Evolutionary conservation across 2,329 filamentous ascomycete species (phyloP).

Genomic region (Hypomyces perniciosus): DNA sequence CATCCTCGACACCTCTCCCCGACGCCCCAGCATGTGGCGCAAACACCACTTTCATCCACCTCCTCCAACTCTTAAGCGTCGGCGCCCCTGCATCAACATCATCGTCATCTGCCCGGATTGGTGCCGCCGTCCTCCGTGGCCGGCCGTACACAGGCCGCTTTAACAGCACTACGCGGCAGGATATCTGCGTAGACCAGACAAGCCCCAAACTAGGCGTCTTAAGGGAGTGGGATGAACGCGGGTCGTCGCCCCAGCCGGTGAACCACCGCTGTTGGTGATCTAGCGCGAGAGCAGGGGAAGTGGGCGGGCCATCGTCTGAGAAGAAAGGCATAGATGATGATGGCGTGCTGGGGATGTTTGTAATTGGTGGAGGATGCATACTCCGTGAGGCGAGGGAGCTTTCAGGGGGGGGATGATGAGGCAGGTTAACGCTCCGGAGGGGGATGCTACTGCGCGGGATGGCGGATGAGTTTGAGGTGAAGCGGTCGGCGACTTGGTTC

Average conservation of each 20-base stretch:
- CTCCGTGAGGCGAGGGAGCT: constrained; percentile 46
- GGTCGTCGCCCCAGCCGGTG: constrained; percentile 84
- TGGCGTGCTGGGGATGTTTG: constrained; percentile 28
- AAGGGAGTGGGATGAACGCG: constrained; percentile 38
- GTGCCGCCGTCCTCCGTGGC: constrained; percentile 29
- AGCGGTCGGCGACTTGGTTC: constrained; percentile 92
- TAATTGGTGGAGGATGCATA: constrained; percentile 26
- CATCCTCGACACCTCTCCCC: constrained; percentile 42
- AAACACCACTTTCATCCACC: constrained; percentile 87
- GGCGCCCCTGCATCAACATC: constrained; percentile 36
- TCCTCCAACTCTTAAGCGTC: constrained; percentile 55
- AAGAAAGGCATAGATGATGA: constrained; percentile 33
- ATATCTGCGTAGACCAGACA: constrained; percentile 86
- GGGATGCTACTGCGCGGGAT: neutral
- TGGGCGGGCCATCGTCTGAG: constrained; percentile 25
- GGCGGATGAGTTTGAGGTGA: constrained; percentile 33
- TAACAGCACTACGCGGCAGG: constrained; percentile 73
- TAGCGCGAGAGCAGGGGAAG: constrained; percentile 57
- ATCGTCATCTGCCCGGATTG: constrained; percentile 29
- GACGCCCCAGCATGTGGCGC: constrained; percentile 63
- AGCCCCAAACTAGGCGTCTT: constrained; percentile 86
- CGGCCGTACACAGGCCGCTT: constrained; percentile 56
- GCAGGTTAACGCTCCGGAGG: neutral
- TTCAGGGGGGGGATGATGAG: constrained; percentile 22
- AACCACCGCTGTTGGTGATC: constrained; percentile 94